Evolutionary conservation across 1,284 basidiomycete genomes (phyloP), one percentile per base, ranked within the genome.

Genomic region (Rhizopogon parksii): DNA sequence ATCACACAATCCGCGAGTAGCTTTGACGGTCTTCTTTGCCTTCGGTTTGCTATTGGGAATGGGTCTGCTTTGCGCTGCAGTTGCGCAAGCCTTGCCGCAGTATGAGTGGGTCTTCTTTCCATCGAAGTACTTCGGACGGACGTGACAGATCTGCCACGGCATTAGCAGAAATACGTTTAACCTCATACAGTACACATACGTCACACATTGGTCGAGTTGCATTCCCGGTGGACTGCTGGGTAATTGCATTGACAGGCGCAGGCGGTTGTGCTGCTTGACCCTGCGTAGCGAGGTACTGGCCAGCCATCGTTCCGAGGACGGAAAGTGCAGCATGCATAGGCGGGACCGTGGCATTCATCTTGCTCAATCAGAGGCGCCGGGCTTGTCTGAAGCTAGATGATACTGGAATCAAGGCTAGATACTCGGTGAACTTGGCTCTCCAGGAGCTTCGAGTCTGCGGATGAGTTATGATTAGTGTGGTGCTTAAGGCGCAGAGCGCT

Each of bases 251-350:
- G 24, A 60, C 65, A 24, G 46, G 53, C 4, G 51, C 55, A 40
- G 60, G 59, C 39, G 55, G 25, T 50, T 59, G 66, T 25, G 54
- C 51, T 36, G 64, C 57, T 58, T 57, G 70, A 53, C 52, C 60
- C 52, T 74, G 71, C 8, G 70, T 54, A n/a, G 64, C 70, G 37
- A 75, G 67, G 59, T 77, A 77, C 54, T 71, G 72, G 51, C 71
- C 69, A 15, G 77, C 74, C 55, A 77, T 66, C 4, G 76, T 71
- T 36, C 75, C 72, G 35, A 80, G 69, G 53, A 79, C 65, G 38
- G 78, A 78, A 50, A 80, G 64, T 24, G 78, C 76, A 19, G 75
- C 62, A 35, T 78, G 77, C 61, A 80, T 71, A 56, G 76, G 64
- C 8, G 67, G 66, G 50, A 68, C 60, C 38, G 64, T 6, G 17